Percentiles rank a stretch among this genome's conserved stretches.
Evolutionary conservation across 345 rosid genomes (phyloP).

Genomic region (Hibiscus mutabilis): DNA sequence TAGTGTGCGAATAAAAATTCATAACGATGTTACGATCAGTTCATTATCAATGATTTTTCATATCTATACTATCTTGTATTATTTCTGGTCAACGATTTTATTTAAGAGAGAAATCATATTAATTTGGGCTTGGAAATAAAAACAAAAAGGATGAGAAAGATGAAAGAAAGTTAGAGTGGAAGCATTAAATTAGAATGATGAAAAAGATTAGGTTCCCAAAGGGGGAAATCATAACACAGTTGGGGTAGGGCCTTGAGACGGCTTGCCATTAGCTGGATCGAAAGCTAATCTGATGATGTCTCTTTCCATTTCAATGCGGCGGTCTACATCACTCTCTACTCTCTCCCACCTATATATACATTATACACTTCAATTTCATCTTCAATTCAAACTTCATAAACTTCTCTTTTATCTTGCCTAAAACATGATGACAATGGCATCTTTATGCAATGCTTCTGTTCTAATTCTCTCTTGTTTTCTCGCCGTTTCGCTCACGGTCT

Average conservation of each 20-base stretch:
- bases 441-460: background rate
- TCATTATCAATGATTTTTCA: no score
- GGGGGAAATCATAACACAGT: background rate
- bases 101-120: no score
- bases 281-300: slow-evolving; percentile 37
- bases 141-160: background rate
- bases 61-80: no score
- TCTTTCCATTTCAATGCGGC: slow-evolving; percentile 30
- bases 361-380: slow-evolving; percentile 4
- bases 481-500: slow-evolving; percentile 23
- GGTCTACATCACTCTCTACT: slow-evolving; percentile 21
- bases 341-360: slow-evolving; percentile 17
- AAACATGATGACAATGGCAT: slow-evolving; percentile 12
- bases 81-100: no score
- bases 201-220: background rate
- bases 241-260: slow-evolving; percentile 32
- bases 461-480: slow-evolving; percentile 21
- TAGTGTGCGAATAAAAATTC: no score
- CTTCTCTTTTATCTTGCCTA: no score
- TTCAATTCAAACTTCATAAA: slow-evolving; percentile 11
- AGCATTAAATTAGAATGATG: background rate
- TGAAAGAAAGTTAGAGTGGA: background rate
- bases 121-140: background rate
- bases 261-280: slow-evolving; percentile 76
- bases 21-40: no score